Evolutionary conservation across 257 asterid genomes (phyloP).

Genomic region (Anisodus acutangulus): DNA sequence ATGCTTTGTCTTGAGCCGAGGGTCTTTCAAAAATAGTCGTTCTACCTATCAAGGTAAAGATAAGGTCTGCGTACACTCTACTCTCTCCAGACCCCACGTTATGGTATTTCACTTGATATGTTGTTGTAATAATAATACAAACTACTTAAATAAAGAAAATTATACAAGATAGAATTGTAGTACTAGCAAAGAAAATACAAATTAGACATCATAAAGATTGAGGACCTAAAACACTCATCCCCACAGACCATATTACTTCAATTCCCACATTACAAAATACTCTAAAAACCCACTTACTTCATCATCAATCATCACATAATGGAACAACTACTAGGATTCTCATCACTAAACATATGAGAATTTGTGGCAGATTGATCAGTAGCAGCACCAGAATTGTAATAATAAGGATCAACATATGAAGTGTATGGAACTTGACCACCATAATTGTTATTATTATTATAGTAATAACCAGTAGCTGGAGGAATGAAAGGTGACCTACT

Average conservation of each 20-base stretch:
- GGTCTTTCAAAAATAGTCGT: too few species aligned
- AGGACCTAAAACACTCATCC: slow-evolving; percentile 29
- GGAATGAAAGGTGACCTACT: slow-evolving; percentile 60
- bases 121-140: not conserved
- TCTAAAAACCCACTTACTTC: not conserved
- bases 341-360: slow-evolving; percentile 62
- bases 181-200: not conserved
- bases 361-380: slow-evolving; percentile 39
- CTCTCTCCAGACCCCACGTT: too few species aligned
- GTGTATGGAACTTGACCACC: slow-evolving; percentile 45
- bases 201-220: slow-evolving; percentile 17
- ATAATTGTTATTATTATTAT: slow-evolving; percentile 43
- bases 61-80: too few species aligned
- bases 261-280: slow-evolving; percentile 35
- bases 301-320: slow-evolving; percentile 48
- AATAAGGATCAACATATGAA: slow-evolving; percentile 32
- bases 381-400: slow-evolving; percentile 22
- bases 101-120: too few species aligned
- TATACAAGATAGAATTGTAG: slow-evolving; percentile 18
- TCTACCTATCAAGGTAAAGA: too few species aligned
- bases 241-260: slow-evolving; percentile 27
- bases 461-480: slow-evolving; percentile 59
- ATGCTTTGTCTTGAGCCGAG: too few species aligned
- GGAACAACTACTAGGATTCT: slow-evolving; percentile 64
- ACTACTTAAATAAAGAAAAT: not conserved